Percentiles rank a stretch among this genome's conserved stretches.
phyloP scores from a whole-genome alignment of 371 early-diverging fungal genomes.

The Mucor irregularis region DNA sequence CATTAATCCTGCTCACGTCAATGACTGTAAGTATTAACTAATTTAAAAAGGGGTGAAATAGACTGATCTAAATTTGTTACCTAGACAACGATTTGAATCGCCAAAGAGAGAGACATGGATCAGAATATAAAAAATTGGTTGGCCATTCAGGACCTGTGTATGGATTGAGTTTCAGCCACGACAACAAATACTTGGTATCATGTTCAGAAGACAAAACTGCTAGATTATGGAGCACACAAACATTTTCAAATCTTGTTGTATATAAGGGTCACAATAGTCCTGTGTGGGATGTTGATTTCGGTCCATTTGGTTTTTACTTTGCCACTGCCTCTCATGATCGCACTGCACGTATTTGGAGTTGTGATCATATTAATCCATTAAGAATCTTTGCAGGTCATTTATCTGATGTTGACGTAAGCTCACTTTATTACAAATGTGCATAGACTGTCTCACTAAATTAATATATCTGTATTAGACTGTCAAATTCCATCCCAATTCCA shows the following conservation, averaged over 20 bases:
- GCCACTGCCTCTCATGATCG: conserved; percentile 97
- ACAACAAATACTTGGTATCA: conserved; percentile 88
- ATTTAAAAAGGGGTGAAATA: neutral
- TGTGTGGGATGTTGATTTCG: conserved; percentile 95
- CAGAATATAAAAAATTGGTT: conserved; percentile 73
- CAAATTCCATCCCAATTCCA: conserved; percentile 98
- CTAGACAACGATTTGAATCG: conserved; percentile 56
- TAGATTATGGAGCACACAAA: conserved; percentile 96
- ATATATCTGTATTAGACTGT: conserved; percentile 81
- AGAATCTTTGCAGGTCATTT: conserved; percentile 98
- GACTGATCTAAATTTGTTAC: neutral
- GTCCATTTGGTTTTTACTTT: conserved; percentile 94
- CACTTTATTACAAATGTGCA: no score
- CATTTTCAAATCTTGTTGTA: conserved; percentile 85
- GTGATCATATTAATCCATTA: conserved; percentile 93
- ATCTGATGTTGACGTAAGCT: conserved; percentile 94
- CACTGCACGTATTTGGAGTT: conserved; percentile 96
- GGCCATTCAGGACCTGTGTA: conserved; percentile 99
- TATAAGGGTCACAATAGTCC: conserved; percentile 99
- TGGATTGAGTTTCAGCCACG: conserved; percentile 87
- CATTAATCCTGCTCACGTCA: conserved; percentile 59
- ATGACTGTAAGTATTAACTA: conserved; percentile 36
- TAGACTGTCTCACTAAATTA: no score
- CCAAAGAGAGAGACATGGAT: conserved; percentile 52
- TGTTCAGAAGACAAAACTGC: conserved; percentile 97